Base-by-base conservation (phyloP, 129 eudicot genomes). In the Sambucus nigra region DNA sequence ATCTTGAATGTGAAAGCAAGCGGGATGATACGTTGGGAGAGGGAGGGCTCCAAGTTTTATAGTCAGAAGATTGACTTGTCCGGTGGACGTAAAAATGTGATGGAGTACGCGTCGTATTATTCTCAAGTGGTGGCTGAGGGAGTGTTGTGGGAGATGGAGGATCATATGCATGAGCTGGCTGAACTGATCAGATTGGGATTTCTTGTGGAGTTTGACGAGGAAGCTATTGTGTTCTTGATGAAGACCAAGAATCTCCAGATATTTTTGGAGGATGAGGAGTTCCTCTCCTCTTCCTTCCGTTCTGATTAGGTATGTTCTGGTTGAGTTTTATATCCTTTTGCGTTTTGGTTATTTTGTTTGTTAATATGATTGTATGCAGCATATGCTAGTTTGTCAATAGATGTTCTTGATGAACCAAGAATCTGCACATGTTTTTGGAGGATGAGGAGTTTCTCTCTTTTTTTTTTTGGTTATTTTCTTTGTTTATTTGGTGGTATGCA, bases 21-120 rank as follows among this genome's bases (percentile, higher is more conserved):
- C 10, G 56, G 59, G 54, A 71, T 63, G 80, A 59, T 78, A 0
- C 69, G 82, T 28, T 82, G 93, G 93, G 86, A 82, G 49, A 74
- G 73, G 14, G 65, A 72, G 25, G 54, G 28, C 2, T 70, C 76
- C 0, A 67, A 60, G 62, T 29, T 82, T 15, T 71, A 50, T 6
- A 33, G 64, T 51, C 80, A 69, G 53, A 76, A 60, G 70, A 4
- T 72, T 40, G 77, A 69, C 15, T 58, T 16, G 25, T 29, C 53
- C 6, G 38, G 53, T 3, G 79, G 76, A 25, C 49, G 27, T 1
- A 77, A 52, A 21, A 48, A 26, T 62, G 38, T 74, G 1, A 56
- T 78, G 0, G 83, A 78, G 53, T 69, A 69, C 40, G 93, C 80
- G 3, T 69, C 63, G 11, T 64, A 66, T 66, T 75, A 72, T 51